These are phyloP conservation scores for Magnaporthiopsis rhizophila DNA, from an alignment of 2,329 filamentous ascomycete species.

Conservation along the genomic window DNA sequence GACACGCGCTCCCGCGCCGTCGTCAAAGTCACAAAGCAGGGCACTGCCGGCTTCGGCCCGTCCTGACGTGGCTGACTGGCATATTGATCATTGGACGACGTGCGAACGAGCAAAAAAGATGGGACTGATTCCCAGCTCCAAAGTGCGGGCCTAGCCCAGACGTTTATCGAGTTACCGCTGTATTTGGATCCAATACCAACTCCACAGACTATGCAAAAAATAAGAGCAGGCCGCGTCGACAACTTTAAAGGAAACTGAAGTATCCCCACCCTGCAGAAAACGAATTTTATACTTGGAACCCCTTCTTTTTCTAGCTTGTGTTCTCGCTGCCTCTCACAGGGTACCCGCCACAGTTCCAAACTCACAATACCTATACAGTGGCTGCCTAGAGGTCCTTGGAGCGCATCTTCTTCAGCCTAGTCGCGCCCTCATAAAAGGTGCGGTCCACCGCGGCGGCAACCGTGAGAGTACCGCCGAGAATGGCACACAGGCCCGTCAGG, in stretches of 20 bases:
- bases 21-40: too few species aligned
- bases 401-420: conserved; percentile 79
- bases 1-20: background rate
- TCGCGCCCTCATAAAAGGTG: conserved; percentile 79
- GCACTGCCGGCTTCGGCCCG: background rate
- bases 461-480: conserved; percentile 89
- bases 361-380: background rate
- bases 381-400: conserved; percentile 45
- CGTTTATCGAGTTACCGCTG: background rate
- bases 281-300: background rate
- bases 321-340: background rate
- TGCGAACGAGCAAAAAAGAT: too few species aligned
- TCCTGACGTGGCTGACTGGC: background rate
- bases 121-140: too few species aligned
- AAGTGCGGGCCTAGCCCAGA: too few species aligned
- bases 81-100: background rate
- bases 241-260: background rate
- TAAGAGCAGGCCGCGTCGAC: background rate
- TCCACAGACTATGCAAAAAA: conserved; percentile 1
- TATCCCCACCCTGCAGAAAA: background rate
- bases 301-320: background rate
- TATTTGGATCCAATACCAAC: background rate
- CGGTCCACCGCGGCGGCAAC: conserved; percentile 92
- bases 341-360: background rate
- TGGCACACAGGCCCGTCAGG: conserved; percentile 86